A percentile compares a stretch with the other conserved stretches of the same genome.
These are phyloP conservation scores for Boeremia exigua DNA, from an alignment of 2,329 filamentous ascomycete species.

Conservation along the genomic window DNA sequence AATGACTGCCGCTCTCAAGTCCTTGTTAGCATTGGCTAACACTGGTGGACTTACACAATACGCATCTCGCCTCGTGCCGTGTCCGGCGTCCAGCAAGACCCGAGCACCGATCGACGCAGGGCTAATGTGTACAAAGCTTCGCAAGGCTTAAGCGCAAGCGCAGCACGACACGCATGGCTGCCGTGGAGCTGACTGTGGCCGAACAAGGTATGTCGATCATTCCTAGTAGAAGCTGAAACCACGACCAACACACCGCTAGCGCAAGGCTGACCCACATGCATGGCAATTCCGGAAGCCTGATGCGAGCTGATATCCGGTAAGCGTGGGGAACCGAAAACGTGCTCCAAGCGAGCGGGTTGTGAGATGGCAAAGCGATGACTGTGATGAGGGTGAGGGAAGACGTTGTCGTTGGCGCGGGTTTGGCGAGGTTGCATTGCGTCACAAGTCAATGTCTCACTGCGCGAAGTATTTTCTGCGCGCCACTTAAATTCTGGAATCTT, in stretches of 20 bases:
- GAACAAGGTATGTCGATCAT: slow-evolving; percentile 4
- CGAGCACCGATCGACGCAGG: not conserved
- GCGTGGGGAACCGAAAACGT: slow-evolving; percentile 13
- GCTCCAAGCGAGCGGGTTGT: slow-evolving; percentile 5
- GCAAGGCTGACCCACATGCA: slow-evolving; percentile 2
- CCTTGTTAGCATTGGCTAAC: not conserved
- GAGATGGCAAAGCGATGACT: slow-evolving; percentile 5
- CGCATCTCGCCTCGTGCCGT: not conserved
- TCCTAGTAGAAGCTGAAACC: slow-evolving; percentile 2
- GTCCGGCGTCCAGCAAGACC: not conserved
- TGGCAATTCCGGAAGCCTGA: not conserved
- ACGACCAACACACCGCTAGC: slow-evolving; percentile 4
- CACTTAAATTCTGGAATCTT: not conserved
- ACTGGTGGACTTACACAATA: not conserved
- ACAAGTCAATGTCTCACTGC: slow-evolving; percentile 5
- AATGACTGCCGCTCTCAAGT: not conserved
- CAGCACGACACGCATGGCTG: not conserved
- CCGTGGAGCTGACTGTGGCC: slow-evolving; percentile 2
- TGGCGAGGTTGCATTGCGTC: slow-evolving; percentile 6
- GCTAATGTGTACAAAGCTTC: slow-evolving; percentile 1
- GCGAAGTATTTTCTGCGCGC: not conserved
- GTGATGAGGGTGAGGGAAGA: not conserved
- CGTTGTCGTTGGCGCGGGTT: not conserved
- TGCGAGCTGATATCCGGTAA: slow-evolving; percentile 10
- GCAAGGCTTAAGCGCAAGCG: slow-evolving; percentile 2